Base-by-base conservation (phyloP, 2,329 filamentous ascomycete genomes). In the Ophiostoma australiae region DNA sequence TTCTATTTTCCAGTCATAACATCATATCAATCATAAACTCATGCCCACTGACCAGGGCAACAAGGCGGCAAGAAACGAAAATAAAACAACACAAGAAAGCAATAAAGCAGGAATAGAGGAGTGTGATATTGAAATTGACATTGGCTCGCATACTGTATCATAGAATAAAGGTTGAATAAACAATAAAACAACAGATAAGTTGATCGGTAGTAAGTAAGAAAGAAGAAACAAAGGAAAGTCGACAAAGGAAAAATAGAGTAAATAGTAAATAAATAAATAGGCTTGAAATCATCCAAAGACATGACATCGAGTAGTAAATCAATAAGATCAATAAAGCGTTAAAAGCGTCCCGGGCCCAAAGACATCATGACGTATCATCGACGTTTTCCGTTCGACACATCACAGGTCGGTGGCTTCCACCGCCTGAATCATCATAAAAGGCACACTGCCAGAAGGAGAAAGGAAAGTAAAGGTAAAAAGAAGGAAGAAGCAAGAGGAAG, bases 301-400 rank as follows among this genome's bases (percentile, higher is more conserved):
- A 63, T 67, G 33, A 68, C 69, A 23, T 55, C 15, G 67, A 61
- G 35, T 39, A 70, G 63, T 37, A 37, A 69, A 69, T 48, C 41
- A 69, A 48, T 48, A 48, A 37, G 52, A 58, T 58, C 52, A 58
- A 63, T 67, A 52, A 70, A 35, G 58, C 67, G 67, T 58, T 71
- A 63, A 72, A 48, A 67, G n/a, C 71, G 68, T 71, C 70, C 71
- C 66, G 70, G 70, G 70, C 72, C 67, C 66, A 39, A 48, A 44
- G 48, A 68, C 61, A 58, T 69, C 70, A 63, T 67, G 39, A 68
- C 66, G n/a, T 44, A 55, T 70, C 65, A 68, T 70, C 61, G 63
- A n/a, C 63, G 37, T 61, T 72, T 27, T 70, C 69, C 70, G 61
- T 73, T 67, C 69, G 31, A 48, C 70, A 70, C 68, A 70, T 71